These are phyloP conservation scores for Nakaseomyces nivariensis DNA, from an alignment of 1,139 yeast genomes.

Conservation along the genomic window DNA sequence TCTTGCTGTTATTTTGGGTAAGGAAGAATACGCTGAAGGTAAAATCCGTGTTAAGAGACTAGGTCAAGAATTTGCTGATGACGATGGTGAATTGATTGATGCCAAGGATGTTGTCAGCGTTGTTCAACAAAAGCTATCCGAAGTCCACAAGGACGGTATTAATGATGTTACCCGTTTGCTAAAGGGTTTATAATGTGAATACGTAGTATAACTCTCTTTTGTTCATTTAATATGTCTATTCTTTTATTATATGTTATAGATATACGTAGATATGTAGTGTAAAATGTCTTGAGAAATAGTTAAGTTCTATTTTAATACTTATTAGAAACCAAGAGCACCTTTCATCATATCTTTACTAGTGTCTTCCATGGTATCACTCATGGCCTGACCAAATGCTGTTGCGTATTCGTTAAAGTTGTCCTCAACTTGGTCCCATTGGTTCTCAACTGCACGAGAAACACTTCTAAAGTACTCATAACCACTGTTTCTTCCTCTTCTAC, in stretches of 20 bases:
- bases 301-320: background rate
- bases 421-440: constrained; percentile 45
- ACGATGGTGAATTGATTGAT: constrained; percentile 72
- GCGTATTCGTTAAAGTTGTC: constrained; percentile 53
- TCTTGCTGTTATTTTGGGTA: constrained; percentile 85
- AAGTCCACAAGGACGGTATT: constrained; percentile 33
- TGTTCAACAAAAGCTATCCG: constrained; percentile 46
- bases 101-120: constrained; percentile 47
- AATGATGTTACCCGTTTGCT: constrained; percentile 52
- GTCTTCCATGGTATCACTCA: constrained; percentile 43
- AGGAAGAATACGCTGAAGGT: constrained; percentile 76
- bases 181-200: constrained; percentile 35
- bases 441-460: constrained; percentile 41
- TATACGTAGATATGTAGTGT: background rate
- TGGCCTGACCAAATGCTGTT: constrained; percentile 41
- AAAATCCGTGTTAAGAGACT: constrained; percentile 74
- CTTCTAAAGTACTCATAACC: constrained; percentile 32
- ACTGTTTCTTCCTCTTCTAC: constrained; percentile 31
- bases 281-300: background rate
- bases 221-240: background rate
- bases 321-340: constrained; percentile 44
- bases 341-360: constrained; percentile 43
- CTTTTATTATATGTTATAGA: background rate
- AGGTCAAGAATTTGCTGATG: constrained; percentile 82
- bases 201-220: background rate